Evolutionary conservation across 2,329 filamentous ascomycete species (phyloP).

Genomic region (Trichoderma sp.): DNA sequence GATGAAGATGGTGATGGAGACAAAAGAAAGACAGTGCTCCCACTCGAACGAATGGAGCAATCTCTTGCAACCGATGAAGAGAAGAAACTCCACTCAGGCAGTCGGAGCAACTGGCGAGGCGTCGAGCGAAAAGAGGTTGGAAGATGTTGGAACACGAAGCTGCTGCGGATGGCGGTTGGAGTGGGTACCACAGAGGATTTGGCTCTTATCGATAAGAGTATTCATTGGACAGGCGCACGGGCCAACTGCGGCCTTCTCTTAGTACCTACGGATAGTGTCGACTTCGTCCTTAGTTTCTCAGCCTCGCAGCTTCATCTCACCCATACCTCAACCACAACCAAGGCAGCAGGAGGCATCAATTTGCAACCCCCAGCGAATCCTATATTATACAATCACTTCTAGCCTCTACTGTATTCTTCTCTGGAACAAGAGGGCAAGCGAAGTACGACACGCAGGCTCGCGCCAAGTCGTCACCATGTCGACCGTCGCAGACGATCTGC

Average conservation of each 20-base stretch:
- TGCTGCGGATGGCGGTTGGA: background rate
- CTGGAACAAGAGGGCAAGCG: background rate
- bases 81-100: background rate
- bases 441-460: background rate
- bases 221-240: constrained; percentile 26
- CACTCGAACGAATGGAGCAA: background rate
- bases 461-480: constrained; percentile 63
- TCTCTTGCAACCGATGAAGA: background rate
- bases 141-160: constrained; percentile 4
- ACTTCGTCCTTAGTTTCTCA: constrained; percentile 30
- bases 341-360: constrained; percentile 24
- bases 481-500: constrained; percentile 86
- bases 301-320: constrained; percentile 33
- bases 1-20: background rate
- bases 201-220: constrained; percentile 28
- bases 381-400: no score
- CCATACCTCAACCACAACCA: background rate
- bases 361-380: background rate
- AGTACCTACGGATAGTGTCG: constrained; percentile 20
- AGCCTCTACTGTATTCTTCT: background rate
- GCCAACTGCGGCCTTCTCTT: constrained; percentile 22
- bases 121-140: constrained; percentile 34
- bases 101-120: constrained; percentile 29
- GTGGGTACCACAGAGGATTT: constrained; percentile 10
- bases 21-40: background rate